Evolutionary conservation across 2,329 filamentous ascomycete genomes (phyloP).

Genomic region (Aspergillus tamarii): DNA sequence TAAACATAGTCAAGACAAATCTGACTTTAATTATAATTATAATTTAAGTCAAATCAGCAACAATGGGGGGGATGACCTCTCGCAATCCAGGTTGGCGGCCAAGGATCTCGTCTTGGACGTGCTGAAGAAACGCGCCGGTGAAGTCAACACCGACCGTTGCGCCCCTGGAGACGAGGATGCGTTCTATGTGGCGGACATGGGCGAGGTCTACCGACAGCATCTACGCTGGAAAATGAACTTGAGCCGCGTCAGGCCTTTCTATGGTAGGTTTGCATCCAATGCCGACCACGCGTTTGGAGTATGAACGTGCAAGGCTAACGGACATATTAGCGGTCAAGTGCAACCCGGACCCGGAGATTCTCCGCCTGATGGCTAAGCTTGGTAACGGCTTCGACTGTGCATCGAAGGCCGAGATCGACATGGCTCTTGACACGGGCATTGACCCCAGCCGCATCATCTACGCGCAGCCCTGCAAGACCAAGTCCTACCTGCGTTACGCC

Average conservation of each 20-base stretch:
- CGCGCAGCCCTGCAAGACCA: conserved; percentile 99
- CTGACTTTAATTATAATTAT: conserved; percentile 34
- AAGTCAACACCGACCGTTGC: conserved; percentile 84
- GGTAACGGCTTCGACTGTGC: conserved; percentile 98
- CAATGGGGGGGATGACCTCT: conserved; percentile 50
- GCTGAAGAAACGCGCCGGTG: conserved; percentile 80
- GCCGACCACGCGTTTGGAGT: background rate
- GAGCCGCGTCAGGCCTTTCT: conserved; percentile 91
- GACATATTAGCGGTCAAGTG: conserved; percentile 82
- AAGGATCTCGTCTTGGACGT: conserved; percentile 86
- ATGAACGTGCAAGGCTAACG: background rate
- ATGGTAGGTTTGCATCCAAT: conserved; percentile 63
- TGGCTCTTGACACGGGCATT: conserved; percentile 80
- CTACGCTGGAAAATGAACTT: conserved; percentile 96
- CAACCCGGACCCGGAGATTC: conserved; percentile 89
- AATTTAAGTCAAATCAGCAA: conserved; percentile 39
- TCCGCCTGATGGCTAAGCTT: conserved; percentile 82
- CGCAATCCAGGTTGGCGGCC: conserved; percentile 53
- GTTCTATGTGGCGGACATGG: conserved; percentile 97
- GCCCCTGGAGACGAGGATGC: conserved; percentile 93
- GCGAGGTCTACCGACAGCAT: conserved; percentile 98
- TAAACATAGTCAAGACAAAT: conserved; percentile 35
- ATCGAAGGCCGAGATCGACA: conserved; percentile 95
- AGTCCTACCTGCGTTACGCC: conserved; percentile 93
- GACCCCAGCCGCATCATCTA: conserved; percentile 94